These are phyloP conservation scores for Fusarium verrucosum DNA, from an alignment of 2,329 filamentous ascomycete genomes.

Conservation along the genomic window DNA sequence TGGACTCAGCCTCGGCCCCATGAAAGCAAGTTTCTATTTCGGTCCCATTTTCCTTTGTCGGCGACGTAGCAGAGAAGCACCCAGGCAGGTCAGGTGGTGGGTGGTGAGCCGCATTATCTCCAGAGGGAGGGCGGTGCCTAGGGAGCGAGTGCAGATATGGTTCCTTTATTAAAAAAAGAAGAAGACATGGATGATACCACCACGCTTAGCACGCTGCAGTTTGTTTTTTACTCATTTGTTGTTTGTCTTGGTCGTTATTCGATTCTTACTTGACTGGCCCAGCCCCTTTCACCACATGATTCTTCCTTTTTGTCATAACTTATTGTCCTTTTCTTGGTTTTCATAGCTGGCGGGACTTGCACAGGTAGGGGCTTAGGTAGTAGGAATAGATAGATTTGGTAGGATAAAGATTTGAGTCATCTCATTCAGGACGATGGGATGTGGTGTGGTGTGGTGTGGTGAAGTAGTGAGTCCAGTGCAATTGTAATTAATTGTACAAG, in stretches of 20 bases:
- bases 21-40: constrained; percentile 36
- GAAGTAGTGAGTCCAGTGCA: constrained; percentile 16
- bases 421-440: constrained; percentile 9
- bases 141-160: constrained; percentile 41
- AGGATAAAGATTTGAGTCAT: constrained; percentile 41
- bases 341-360: constrained; percentile 26
- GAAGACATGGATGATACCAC: constrained; percentile 55
- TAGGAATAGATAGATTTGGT: constrained; percentile 42
- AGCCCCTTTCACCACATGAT: constrained; percentile 18
- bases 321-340: constrained; percentile 31
- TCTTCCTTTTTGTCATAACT: constrained; percentile 34
- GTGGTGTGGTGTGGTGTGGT: not conserved
- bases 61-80: constrained; percentile 21
- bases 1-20: constrained; percentile 32
- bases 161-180: constrained; percentile 46
- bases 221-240: constrained; percentile 39
- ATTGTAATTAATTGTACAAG: constrained; percentile 7
- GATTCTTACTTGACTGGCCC: constrained; percentile 17
- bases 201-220: constrained; percentile 51
- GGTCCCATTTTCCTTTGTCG: constrained; percentile 37
- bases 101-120: not conserved
- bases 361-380: constrained; percentile 22
- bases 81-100: not conserved
- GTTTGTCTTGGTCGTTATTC: constrained; percentile 21
- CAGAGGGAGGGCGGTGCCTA: not conserved